phyloP scores from a whole-genome alignment of 805 yeast species.

The Teunomyces panamensis region DNA sequence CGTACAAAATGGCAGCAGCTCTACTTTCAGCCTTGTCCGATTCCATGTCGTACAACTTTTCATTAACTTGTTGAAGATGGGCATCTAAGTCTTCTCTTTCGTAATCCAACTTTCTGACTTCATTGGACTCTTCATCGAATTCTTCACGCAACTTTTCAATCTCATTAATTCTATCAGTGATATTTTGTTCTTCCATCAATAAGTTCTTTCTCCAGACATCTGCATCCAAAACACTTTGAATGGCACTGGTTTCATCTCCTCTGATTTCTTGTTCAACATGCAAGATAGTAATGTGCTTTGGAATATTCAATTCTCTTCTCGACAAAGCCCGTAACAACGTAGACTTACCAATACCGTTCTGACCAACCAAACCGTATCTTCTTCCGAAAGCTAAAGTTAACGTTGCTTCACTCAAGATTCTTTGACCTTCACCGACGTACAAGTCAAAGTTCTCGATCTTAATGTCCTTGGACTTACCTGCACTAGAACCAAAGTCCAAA shows the following conservation, averaged over 20 bases:
- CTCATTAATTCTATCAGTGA: slow-evolving; percentile 70
- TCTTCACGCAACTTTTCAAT: slow-evolving; percentile 67
- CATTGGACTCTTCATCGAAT: slow-evolving; percentile 69
- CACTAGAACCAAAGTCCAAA: slow-evolving; percentile 71
- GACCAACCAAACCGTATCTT: slow-evolving; percentile 96
- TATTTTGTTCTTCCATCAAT: slow-evolving; percentile 69
- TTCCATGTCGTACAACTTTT: slow-evolving; percentile 88
- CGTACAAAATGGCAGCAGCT: slow-evolving; percentile 90
- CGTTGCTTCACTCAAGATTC: slow-evolving; percentile 86
- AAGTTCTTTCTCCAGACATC: slow-evolving; percentile 98
- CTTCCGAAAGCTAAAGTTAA: slow-evolving; percentile 87
- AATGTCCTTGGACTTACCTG: slow-evolving; percentile 97
- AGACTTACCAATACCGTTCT: slow-evolving; percentile 99
- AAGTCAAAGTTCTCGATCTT: slow-evolving; percentile 90
- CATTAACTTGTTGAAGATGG: slow-evolving; percentile 75
- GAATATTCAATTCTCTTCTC: slow-evolving; percentile 89
- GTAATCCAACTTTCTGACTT: slow-evolving; percentile 75
- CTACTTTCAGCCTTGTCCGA: slow-evolving; percentile 96
- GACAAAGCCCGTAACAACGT: slow-evolving; percentile 88
- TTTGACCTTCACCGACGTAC: slow-evolving; percentile 92
- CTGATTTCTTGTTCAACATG: slow-evolving; percentile 97
- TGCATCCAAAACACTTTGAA: slow-evolving; percentile 96
- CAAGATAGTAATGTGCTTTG: slow-evolving; percentile 90
- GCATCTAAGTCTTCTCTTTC: slow-evolving; percentile 85
- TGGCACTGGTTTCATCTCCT: slow-evolving; percentile 88